Evolutionary conservation across 495 filamentous ascomycete species (phyloP).

Genomic region (Staphylotrichum longicolle): DNA sequence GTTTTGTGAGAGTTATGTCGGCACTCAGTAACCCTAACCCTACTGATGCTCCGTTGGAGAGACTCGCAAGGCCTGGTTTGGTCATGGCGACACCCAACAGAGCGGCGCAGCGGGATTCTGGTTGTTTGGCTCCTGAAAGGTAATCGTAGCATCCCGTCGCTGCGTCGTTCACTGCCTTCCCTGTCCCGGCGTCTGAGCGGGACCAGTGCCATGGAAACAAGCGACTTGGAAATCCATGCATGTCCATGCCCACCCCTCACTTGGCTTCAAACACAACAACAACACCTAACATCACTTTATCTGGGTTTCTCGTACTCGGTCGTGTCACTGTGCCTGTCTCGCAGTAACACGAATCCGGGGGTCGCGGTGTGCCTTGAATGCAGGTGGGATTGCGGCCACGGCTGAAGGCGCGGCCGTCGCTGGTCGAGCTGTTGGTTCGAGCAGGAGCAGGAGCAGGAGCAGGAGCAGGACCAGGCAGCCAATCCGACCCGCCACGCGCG

Average conservation of each 20-base stretch:
- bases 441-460: constrained; percentile 21
- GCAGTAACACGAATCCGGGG: no score
- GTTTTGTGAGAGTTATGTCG: no score
- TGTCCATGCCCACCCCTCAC: background rate
- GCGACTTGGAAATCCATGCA: background rate
- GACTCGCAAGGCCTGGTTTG: background rate
- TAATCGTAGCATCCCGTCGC: background rate
- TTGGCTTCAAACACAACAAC: background rate
- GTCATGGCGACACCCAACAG: background rate
- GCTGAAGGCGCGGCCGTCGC: constrained; percentile 67
- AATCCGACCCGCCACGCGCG: constrained; percentile 22
- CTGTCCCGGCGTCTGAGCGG: background rate
- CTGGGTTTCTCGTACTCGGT: no score
- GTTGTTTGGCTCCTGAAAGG: background rate
- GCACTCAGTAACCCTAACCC: no score
- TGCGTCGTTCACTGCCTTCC: background rate
- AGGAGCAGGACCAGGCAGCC: background rate
- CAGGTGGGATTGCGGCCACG: constrained; percentile 50
- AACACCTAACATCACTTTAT: no score
- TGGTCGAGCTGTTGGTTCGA: constrained; percentile 66
- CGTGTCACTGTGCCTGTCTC: no score
- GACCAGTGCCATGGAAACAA: background rate
- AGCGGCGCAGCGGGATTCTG: constrained; percentile 2
- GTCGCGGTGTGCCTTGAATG: constrained; percentile 23
- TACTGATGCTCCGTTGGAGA: no score